phyloP scores from a whole-genome alignment of 192 early-diverging fungal genomes.

The Dissophora globulifera region DNA sequence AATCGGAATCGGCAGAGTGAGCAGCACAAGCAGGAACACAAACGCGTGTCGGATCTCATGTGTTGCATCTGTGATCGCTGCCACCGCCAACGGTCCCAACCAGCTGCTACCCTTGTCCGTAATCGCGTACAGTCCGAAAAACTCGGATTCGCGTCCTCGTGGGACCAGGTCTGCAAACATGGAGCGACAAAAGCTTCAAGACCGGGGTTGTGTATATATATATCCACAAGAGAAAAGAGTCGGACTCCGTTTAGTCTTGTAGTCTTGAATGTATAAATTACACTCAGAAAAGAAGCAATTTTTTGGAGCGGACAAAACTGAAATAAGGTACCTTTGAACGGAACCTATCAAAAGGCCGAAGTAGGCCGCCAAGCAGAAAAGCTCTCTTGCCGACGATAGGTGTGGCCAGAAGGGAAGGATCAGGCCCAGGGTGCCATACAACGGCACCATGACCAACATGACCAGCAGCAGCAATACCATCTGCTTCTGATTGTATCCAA shows the following conservation, averaged over 20 bases:
- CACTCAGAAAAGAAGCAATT: background rate
- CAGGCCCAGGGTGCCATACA: conserved; percentile 54
- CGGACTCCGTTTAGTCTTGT: too few relatives aligned
- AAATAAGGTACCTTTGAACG: conserved; percentile 49
- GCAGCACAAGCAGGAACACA: conserved; percentile 57
- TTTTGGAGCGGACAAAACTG: conserved; percentile 4
- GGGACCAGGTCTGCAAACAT: conserved; percentile 70
- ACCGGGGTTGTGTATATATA: too few relatives aligned
- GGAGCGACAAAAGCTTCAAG: conserved; percentile 58
- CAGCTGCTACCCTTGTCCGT: conserved; percentile 75
- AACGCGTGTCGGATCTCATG: conserved; percentile 64
- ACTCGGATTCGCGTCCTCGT: conserved; percentile 68
- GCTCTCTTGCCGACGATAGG: conserved; percentile 32
- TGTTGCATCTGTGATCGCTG: conserved; percentile 61
- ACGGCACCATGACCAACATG: conserved; percentile 52
- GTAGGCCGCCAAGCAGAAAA: conserved; percentile 51
- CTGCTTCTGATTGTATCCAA: conserved; percentile 36
- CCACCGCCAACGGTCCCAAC: conserved; percentile 73
- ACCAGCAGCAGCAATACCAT: conserved; percentile 57
- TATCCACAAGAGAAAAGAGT: too few relatives aligned
- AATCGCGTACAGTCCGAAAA: conserved; percentile 72
- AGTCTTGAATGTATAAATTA: too few relatives aligned
- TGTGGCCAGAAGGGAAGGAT: conserved; percentile 47
- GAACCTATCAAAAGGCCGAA: conserved; percentile 55
- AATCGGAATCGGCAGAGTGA: conserved; percentile 60